phyloP scores from a whole-genome alignment of 2,329 filamentous ascomycete species.

The Ophiostoma ulmi region DNA sequence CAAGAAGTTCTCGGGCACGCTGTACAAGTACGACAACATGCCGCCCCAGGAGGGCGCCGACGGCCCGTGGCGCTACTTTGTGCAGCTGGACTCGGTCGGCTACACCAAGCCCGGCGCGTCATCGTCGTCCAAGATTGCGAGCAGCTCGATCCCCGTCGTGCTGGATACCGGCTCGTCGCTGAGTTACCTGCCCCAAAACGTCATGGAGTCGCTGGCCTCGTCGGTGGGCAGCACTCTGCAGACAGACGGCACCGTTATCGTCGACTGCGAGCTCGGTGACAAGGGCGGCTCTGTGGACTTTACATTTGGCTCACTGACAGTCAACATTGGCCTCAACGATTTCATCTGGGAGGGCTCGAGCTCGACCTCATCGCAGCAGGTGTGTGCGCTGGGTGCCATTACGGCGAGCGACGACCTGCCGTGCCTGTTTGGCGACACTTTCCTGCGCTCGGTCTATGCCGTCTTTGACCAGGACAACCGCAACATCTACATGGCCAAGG shows the following conservation, averaged over 20 bases:
- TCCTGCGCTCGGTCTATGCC: conserved; percentile 30
- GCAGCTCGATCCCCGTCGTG: conserved; percentile 41
- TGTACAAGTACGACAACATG: conserved; percentile 33
- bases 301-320: conserved; percentile 36
- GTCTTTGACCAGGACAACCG: conserved; percentile 31
- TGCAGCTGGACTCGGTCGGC: conserved; percentile 38
- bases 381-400: conserved; percentile 29
- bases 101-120: conserved; percentile 34
- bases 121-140: conserved; percentile 22
- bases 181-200: conserved; percentile 56
- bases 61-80: conserved; percentile 37
- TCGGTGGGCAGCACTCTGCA: conserved; percentile 39
- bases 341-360: conserved; percentile 32
- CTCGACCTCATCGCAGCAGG: neutral
- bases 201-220: conserved; percentile 45
- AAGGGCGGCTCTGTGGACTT: conserved; percentile 38
- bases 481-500: conserved; percentile 30
- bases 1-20: conserved; percentile 40
- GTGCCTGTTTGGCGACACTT: conserved; percentile 31
- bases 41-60: conserved; percentile 30
- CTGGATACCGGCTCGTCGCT: conserved; percentile 65
- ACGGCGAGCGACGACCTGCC: conserved; percentile 22
- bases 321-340: conserved; percentile 39
- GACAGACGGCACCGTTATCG: conserved; percentile 28
- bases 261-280: conserved; percentile 33